These are phyloP conservation scores for Darksidea phi DNA, from an alignment of 495 filamentous ascomycete species.

Conservation along the genomic window DNA sequence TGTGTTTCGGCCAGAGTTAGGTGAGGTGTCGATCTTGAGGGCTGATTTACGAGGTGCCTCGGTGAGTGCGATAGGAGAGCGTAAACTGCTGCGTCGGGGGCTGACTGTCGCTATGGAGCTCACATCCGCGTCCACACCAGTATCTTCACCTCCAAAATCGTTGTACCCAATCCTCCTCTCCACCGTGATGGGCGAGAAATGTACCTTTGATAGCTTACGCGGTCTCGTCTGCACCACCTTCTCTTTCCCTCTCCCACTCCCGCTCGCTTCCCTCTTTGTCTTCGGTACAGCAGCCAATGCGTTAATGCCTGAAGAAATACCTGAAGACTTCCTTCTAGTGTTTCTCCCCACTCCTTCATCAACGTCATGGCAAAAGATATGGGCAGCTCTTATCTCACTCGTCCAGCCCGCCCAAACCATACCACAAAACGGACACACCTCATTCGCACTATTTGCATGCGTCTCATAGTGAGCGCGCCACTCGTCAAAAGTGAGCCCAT, in stretches of 20 bases:
- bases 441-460: constrained; percentile 6
- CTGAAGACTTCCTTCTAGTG: not conserved
- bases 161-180: constrained; percentile 24
- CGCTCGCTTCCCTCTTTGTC: no score
- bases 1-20: not conserved
- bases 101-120: constrained; percentile 9
- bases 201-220: constrained; percentile 10
- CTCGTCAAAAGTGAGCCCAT: not conserved
- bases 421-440: constrained; percentile 23
- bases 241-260: not conserved
- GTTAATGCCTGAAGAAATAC: not conserved
- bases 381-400: constrained; percentile 7
- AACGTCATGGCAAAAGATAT: not conserved
- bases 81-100: constrained; percentile 15
- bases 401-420: constrained; percentile 8
- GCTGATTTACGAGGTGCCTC: not conserved
- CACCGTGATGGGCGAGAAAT: constrained; percentile 16
- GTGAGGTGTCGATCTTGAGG: not conserved
- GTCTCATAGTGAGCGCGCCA: constrained; percentile 10
- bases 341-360: not conserved
- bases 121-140: constrained; percentile 10
- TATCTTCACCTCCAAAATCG: constrained; percentile 3
- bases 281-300: no score
- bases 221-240: not conserved
- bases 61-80: not conserved